A percentile compares a stretch with the other conserved stretches of the same genome.
Evolutionary conservation across 306 rosid genomes (phyloP).

Genomic region (Alnus rubra): DNA sequence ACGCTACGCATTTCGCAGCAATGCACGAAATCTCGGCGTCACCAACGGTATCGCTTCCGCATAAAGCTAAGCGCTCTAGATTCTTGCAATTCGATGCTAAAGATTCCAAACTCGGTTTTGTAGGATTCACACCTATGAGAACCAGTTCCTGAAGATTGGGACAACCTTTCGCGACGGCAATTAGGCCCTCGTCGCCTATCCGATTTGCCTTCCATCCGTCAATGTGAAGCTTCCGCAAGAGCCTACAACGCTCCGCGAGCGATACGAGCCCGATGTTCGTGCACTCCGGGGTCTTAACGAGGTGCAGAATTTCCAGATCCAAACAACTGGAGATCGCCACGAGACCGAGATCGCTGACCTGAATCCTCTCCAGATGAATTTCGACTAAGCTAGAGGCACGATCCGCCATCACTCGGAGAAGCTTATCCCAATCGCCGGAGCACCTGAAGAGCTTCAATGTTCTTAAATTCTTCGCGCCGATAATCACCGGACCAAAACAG

Average conservation of each 20-base stretch:
- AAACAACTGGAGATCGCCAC: slow-evolving; percentile 68
- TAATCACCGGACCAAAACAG: slow-evolving; percentile 83
- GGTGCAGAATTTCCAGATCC: slow-evolving; percentile 84
- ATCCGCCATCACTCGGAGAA: slow-evolving; percentile 53
- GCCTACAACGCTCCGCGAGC: slow-evolving; percentile 76
- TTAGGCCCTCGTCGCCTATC: slow-evolving; percentile 84
- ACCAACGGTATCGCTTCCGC: slow-evolving; percentile 92
- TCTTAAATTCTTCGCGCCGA: slow-evolving; percentile 71
- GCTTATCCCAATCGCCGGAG: slow-evolving; percentile 92
- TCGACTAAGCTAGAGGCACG: slow-evolving; percentile 57
- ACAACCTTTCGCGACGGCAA: slow-evolving; percentile 74
- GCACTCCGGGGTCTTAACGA: slow-evolving; percentile 92
- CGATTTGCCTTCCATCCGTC: slow-evolving; percentile 96
- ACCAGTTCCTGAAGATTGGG: slow-evolving; percentile 85
- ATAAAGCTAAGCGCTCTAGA: slow-evolving; percentile 88
- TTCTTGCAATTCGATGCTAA: slow-evolving; percentile 82
- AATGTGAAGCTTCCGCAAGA: slow-evolving; percentile 84
- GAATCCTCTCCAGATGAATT: slow-evolving; percentile 87
- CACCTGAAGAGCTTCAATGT: slow-evolving; percentile 89
- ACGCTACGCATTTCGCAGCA: slow-evolving; percentile 81
- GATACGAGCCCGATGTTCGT: slow-evolving; percentile 71
- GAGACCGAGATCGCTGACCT: slow-evolving; percentile 75
- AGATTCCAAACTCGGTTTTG: slow-evolving; percentile 68
- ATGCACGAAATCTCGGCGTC: slow-evolving; percentile 86
- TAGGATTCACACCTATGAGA: slow-evolving; percentile 90